These are phyloP conservation scores for Schwanniomyces sp. DNA, from an alignment of 805 yeast genomes.

Conservation along the genomic window DNA sequence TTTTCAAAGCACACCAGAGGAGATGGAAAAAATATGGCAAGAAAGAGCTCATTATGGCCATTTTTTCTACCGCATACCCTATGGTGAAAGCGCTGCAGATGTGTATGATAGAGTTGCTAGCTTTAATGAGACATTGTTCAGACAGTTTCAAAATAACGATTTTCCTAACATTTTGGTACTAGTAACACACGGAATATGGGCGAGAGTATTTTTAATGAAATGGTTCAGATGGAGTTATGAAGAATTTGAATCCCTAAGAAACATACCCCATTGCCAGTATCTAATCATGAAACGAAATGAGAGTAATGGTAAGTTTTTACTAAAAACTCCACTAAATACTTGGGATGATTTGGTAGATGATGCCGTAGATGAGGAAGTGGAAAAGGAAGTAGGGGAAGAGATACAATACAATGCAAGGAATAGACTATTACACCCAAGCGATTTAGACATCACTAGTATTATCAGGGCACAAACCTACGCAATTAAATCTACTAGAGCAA, in stretches of 20 bases:
- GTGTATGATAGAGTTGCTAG: constrained; percentile 90
- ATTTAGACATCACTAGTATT: constrained; percentile 37
- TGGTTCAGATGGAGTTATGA: constrained; percentile 95
- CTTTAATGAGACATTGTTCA: constrained; percentile 80
- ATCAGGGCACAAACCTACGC: constrained; percentile 39
- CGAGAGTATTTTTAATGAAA: constrained; percentile 87
- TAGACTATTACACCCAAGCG: constrained; percentile 31
- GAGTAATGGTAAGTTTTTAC: constrained; percentile 49
- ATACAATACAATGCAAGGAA: constrained; percentile 35
- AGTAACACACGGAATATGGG: constrained; percentile 94
- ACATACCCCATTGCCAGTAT: constrained; percentile 83
- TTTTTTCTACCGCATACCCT: constrained; percentile 81
- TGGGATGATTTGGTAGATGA: constrained; percentile 66
- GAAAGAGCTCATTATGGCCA: constrained; percentile 85
- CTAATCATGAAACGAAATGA: constrained; percentile 69
- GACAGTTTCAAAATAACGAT: constrained; percentile 69
- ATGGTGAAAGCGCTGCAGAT: constrained; percentile 96
- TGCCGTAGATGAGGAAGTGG: constrained; percentile 36
- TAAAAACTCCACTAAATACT: constrained; percentile 62
- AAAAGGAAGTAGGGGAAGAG: constrained; percentile 36
- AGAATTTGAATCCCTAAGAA: constrained; percentile 77
- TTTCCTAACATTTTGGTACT: constrained; percentile 82
- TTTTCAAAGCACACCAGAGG: constrained; percentile 74
- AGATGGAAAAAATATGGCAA: constrained; percentile 79
- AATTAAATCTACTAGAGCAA: constrained; percentile 36